These are phyloP conservation scores for Solanum tarijense DNA, from an alignment of 257 asterid species.

Conservation along the genomic window DNA sequence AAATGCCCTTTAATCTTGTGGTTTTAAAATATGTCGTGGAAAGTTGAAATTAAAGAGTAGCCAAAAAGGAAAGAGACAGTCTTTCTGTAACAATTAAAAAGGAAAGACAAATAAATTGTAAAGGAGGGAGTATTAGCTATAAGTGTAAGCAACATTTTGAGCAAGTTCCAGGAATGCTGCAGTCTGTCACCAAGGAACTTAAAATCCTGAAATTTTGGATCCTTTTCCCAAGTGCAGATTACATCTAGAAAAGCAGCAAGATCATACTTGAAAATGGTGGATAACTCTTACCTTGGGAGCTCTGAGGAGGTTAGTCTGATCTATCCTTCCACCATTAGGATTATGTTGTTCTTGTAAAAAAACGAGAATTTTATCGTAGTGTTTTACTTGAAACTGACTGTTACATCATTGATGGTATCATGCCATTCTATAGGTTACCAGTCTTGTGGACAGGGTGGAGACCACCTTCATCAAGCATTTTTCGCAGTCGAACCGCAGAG, in stretches of 20 bases:
- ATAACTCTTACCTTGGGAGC: constrained; percentile 55
- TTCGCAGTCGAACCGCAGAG: constrained; percentile 44
- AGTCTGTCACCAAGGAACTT: background rate
- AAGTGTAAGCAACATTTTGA: background rate
- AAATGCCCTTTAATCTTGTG: background rate
- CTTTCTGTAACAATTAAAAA: no score
- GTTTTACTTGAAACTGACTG: background rate
- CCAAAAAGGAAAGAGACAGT: background rate
- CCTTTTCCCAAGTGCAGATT: constrained; percentile 32
- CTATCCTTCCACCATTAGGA: background rate
- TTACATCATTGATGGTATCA: background rate
- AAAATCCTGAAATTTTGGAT: background rate
- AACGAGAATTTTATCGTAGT: background rate
- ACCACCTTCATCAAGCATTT: constrained; percentile 47
- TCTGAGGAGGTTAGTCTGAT: constrained; percentile 52
- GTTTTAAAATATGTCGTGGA: background rate
- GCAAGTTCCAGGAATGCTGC: background rate
- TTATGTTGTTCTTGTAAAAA: background rate
- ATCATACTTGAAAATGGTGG: constrained; percentile 68
- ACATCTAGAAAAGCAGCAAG: constrained; percentile 58
- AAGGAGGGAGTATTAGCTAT: background rate
- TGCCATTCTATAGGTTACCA: constrained; percentile 29
- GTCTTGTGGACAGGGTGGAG: constrained; percentile 64
- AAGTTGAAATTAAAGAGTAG: background rate
- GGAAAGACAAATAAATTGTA: background rate